Percentiles rank a stretch among this genome's conserved stretches.
phyloP scores from a whole-genome alignment of 495 filamentous ascomycete genomes.

The Xylaria acuta region DNA sequence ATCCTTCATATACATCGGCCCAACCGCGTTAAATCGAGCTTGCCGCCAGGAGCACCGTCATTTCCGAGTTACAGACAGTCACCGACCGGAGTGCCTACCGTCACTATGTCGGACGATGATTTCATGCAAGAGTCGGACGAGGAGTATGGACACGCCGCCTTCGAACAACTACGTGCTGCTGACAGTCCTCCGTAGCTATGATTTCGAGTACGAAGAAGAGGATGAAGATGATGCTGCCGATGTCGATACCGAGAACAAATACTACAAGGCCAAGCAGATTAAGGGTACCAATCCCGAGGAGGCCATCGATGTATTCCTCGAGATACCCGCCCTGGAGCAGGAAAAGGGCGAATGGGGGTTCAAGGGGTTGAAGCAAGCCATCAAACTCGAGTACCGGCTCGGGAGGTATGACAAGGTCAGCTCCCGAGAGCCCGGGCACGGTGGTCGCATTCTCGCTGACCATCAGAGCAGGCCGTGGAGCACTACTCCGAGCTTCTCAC shows the following conservation, averaged over 20 bases:
- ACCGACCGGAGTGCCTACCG: background rate
- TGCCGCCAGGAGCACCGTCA: background rate
- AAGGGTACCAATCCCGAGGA: slow-evolving; percentile 86
- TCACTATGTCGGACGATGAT: slow-evolving; percentile 90
- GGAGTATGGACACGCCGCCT: slow-evolving; percentile 57
- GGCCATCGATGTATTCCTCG: slow-evolving; percentile 90
- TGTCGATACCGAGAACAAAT: slow-evolving; percentile 98
- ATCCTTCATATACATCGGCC: background rate
- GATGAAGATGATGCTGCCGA: slow-evolving; percentile 88
- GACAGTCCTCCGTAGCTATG: slow-evolving; percentile 65
- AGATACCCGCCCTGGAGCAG: slow-evolving; percentile 77
- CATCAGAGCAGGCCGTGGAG: slow-evolving; percentile 74
- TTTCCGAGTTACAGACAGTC: slow-evolving; percentile 3
- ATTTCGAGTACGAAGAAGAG: slow-evolving; percentile 92
- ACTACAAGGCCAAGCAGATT: slow-evolving; percentile 98
- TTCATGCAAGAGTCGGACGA: slow-evolving; percentile 99
- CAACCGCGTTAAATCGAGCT: background rate
- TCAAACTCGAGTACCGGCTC: slow-evolving; percentile 94
- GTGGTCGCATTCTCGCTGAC: background rate
- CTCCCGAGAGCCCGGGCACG: background rate
- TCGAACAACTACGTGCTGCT: slow-evolving; percentile 33
- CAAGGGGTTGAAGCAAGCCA: slow-evolving; percentile 96
- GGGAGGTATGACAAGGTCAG: slow-evolving; percentile 81
- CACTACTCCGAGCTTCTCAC: slow-evolving; percentile 95
- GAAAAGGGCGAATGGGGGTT: slow-evolving; percentile 99